Conservation (phyloP, 2,329 filamentous ascomycete species). For the Ophiosphaerella narmari region DNA sequence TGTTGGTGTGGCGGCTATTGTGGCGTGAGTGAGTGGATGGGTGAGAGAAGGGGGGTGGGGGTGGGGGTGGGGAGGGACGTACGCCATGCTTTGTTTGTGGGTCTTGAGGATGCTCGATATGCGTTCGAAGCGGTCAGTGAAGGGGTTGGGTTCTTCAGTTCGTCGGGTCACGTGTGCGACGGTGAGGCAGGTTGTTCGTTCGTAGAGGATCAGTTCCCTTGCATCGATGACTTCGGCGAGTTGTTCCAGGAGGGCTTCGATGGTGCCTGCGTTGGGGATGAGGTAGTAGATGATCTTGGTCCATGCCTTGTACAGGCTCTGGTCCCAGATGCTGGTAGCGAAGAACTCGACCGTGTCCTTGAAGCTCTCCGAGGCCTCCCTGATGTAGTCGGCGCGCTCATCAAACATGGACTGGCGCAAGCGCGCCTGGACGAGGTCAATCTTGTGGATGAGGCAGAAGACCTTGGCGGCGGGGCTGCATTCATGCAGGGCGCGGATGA, state of each 20-base stretch:
- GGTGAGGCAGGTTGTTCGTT: constrained; percentile 92
- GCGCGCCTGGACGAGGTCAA: constrained; percentile 87
- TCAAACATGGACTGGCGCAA: constrained; percentile 82
- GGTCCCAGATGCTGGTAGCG: constrained; percentile 97
- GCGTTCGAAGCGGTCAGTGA: constrained; percentile 88
- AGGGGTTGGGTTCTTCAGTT: constrained; percentile 79
- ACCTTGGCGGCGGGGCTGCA: constrained; percentile 81
- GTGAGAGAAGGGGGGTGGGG: constrained; percentile 33
- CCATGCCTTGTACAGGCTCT: constrained; percentile 97
- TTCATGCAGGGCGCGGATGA: constrained; percentile 85
- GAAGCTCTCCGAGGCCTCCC: constrained; percentile 73
- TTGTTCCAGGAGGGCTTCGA: constrained; percentile 82
- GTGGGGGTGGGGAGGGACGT: constrained; percentile 39
- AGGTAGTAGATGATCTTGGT: constrained; percentile 96
- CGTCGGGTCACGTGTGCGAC: constrained; percentile 88
- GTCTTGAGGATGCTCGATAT: constrained; percentile 98
- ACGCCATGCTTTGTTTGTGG: constrained; percentile 80
- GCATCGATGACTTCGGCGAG: constrained; percentile 87
- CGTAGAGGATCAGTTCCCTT: constrained; percentile 91
- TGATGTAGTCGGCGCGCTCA: constrained; percentile 77
- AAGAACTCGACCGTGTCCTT: constrained; percentile 75
- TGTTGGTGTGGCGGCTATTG: constrained; percentile 74
- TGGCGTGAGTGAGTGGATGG: background rate
- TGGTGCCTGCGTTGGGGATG: constrained; percentile 88
- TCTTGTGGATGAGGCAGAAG: constrained; percentile 97